Conservation (phyloP, 495 filamentous ascomycete genomes). For the Hyaloscypha finlandica region DNA sequence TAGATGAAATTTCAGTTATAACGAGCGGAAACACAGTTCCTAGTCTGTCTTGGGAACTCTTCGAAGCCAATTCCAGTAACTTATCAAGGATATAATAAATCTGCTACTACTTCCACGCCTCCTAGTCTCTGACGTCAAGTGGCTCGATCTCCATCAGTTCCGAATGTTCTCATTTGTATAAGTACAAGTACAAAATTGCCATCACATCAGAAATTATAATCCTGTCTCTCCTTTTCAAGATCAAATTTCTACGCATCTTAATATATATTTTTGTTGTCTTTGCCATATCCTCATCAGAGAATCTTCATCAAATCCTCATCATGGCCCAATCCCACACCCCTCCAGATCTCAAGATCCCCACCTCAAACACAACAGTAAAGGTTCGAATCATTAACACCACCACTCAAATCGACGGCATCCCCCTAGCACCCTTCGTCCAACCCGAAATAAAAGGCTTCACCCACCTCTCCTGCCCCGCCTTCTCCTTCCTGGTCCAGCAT, state of each 20-base stretch:
- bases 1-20: not conserved
- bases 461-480: conserved; percentile 44
- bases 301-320: not conserved
- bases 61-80: not conserved
- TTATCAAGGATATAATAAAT: not conserved
- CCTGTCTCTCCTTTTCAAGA: no score
- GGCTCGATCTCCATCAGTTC: not conserved
- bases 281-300: no score
- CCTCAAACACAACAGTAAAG: conserved; percentile 46
- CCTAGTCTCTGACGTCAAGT: conserved; percentile 9
- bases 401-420: conserved; percentile 38
- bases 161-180: not conserved
- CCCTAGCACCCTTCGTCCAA: conserved; percentile 37
- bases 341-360: conserved; percentile 49
- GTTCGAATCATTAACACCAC: conserved; percentile 60
- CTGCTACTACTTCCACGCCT: no score
- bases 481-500: conserved; percentile 54
- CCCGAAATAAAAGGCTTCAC: conserved; percentile 47
- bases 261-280: no score
- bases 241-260: not conserved
- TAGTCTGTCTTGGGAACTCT: not conserved
- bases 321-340: conserved; percentile 22
- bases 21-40: not conserved
- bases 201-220: no score
- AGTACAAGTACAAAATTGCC: no score